Evolutionary conservation across 2,329 filamentous ascomycete species (phyloP).

Genomic region (Chaetomium olivaceum): DNA sequence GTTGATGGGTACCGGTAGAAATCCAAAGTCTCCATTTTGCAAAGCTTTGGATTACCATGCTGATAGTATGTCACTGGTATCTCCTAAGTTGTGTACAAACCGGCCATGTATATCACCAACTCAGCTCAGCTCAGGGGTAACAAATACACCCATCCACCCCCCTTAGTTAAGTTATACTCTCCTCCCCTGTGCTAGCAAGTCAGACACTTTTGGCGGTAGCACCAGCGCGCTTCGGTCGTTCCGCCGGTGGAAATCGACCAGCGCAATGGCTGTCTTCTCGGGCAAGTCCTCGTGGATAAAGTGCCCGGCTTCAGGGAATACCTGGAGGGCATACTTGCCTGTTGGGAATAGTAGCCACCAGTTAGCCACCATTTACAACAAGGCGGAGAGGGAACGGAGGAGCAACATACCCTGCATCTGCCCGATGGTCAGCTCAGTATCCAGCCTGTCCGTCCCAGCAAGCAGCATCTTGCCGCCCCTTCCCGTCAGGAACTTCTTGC

Average conservation of each 20-base stretch:
- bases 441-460: conserved; percentile 84
- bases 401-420: conserved; percentile 81
- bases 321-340: conserved; percentile 93
- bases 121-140: neutral
- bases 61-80: neutral
- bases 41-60: neutral
- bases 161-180: conserved; percentile 46
- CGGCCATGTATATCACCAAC: neutral
- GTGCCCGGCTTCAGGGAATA: conserved; percentile 92
- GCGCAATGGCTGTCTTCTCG: conserved; percentile 78
- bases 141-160: too few relatives aligned
- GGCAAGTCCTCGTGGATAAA: conserved; percentile 96
- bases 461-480: conserved; percentile 82
- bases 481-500: conserved; percentile 80
- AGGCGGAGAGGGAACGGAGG: conserved; percentile 1
- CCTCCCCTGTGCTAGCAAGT: conserved; percentile 64
- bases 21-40: neutral
- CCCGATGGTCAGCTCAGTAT: conserved; percentile 90
- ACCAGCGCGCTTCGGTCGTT: conserved; percentile 86
- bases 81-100: neutral
- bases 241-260: conserved; percentile 87
- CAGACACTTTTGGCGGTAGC: conserved; percentile 86
- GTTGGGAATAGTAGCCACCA: neutral
- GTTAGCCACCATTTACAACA: neutral
- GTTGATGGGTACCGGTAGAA: neutral